Percentiles rank a stretch among this genome's conserved stretches.
phyloP scores from a whole-genome alignment of 257 asterid species.

The Gardenia jasminoides region DNA sequence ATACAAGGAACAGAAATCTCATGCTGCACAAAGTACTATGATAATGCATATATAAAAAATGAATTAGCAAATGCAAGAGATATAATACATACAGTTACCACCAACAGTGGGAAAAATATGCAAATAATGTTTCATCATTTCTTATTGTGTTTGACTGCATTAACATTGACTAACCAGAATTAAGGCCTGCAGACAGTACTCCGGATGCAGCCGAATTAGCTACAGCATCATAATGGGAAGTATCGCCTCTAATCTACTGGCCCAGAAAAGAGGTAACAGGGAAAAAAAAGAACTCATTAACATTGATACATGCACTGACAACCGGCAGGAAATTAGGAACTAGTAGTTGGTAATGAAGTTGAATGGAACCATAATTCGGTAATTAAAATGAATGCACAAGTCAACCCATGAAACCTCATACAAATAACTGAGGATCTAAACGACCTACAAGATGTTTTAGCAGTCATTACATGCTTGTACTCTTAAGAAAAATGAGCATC shows the following conservation, averaged over 20 bases:
- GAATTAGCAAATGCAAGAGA: no score
- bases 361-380: neutral
- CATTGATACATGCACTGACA: neutral
- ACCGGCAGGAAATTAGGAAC: neutral
- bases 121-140: no score
- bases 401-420: no score
- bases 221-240: constrained; percentile 94
- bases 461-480: no score
- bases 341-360: neutral
- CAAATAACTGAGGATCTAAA: no score
- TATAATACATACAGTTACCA: neutral
- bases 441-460: no score
- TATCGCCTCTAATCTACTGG: constrained; percentile 81
- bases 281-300: neutral
- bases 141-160: neutral
- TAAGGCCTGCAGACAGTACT: constrained; percentile 82
- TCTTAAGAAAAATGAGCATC: neutral
- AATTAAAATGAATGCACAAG: no score
- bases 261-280: constrained; percentile 15
- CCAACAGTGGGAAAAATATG: no score
- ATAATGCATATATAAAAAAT: no score
- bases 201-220: constrained; percentile 96
- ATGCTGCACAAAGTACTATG: no score
- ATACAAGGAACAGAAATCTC: no score
- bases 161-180: constrained; percentile 46